Evolutionary conservation across 2,329 filamentous ascomycete species (phyloP), one percentile per base, ranked within the genome.

Genomic region (Talaromyces sp.): DNA sequence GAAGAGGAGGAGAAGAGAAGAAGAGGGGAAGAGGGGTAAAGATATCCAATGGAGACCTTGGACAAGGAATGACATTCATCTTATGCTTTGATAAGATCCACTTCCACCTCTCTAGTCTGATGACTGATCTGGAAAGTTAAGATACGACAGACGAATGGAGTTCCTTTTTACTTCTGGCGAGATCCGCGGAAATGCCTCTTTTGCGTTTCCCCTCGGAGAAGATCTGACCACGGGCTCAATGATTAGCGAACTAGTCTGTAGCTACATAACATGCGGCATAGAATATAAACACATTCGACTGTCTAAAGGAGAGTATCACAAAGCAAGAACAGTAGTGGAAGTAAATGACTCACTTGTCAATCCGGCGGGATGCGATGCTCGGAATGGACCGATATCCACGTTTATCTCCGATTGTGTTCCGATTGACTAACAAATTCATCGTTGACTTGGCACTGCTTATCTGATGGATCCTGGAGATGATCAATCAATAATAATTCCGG

Each of bases 1-100:
- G 36, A 52, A 37, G 48, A 51, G 48, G 48, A 28, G 48, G 17
- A 51, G 48, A 37, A 13, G 48, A 52, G 33, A 52, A 25, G 31
- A n/a, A 41, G 46, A 36, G n/a, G 36, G n/a, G 10, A 9, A 39
- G n/a, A 9, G 10, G n/a, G 36, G n/a, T 3, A 4, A 39, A 39
- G 10, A 13, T 28, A 28, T 28, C 25, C 25, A 7, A 28, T 28
- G n/a, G n/a, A n/a, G n/a, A n/a, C n/a, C n/a, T n/a, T n/a, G n/a
- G n/a, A 39, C 11, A 36, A 22, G 31, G 31, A 22, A 51, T 52
- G 33, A 52, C 33, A n/a, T 2, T 6, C 19, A 37, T 22, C 19
- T 37, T 52, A 52, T 39, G 17, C 22, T 21, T 37, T 19, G 33
- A 39, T n/a, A 37, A 37, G 48, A 52, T 39, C 33, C 48, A 52